Base-by-base conservation (phyloP, 768 basidiomycete genomes). In the Steccherinum ochraceum region DNA sequence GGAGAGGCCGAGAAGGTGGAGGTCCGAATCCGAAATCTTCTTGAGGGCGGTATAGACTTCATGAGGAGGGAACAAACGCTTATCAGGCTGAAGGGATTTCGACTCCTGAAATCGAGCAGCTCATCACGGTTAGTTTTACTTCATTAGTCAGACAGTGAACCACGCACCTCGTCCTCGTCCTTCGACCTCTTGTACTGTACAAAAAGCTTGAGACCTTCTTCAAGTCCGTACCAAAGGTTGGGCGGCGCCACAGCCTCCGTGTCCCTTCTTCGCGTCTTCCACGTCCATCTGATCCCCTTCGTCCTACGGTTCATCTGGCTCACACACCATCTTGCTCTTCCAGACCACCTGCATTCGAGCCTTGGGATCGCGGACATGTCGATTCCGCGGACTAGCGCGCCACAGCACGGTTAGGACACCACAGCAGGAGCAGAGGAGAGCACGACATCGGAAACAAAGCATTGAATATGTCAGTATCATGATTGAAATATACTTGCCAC, bases 31-130 rank as follows among this genome's bases (percentile, higher is more conserved):
- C 5, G 90, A 80, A 71, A 97, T 92, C 79, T 97, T 97, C 71
- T 91, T 90, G 67, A 98, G 83, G n/a, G 90, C 84, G 40, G 86
- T 87, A 68, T 93, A 89, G n/a, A 89, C 89, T 60, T 95, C 93
- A 3, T 83, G 82, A 2, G 93, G 87, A 0, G 88, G 83, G 57
- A 95, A 83, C 7, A 84, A 64, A 48, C 89, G 78, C 61, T 87
- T 89, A 62, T 91, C 88, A 10, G 88, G 85, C 61, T 89, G 86
- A 56, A 84, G 59, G 24, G 82, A 79, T 68, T 23, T 90, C 90
- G 56, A 81, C 71, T 54, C 91, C 89, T 89, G 92, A 43, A 18
- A 20, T 51, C 13, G 20, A 57, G 20, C 40, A 54, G 46, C 50
- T 46, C 46, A 45, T 49, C 41, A 57, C 49, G 10, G 21, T 24